Evolutionary conservation across 2,329 filamentous ascomycete genomes (phyloP), one percentile per base, ranked within the genome.

Genomic region (Clonostachys sp.): DNA sequence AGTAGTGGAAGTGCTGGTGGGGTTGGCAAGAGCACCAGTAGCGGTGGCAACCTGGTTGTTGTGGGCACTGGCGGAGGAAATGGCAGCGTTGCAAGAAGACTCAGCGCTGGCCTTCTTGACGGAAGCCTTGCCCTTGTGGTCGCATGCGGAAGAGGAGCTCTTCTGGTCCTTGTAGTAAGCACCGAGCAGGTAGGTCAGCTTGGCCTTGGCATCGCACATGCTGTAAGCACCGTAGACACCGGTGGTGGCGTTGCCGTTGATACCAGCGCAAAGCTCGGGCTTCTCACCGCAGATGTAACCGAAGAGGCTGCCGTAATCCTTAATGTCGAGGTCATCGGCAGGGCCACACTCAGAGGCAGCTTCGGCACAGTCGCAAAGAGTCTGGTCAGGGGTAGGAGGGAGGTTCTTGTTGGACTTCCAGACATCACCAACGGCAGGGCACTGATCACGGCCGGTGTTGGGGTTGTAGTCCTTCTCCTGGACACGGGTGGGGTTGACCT

Each of bases 281-380:
- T 74, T 63, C 41, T 68, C 60, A 48, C 82, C 85, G 69, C 89
- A 94, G 66, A 92, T 80, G 65, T 72, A 83, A 63, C 74, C 75
- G 68, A 97, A 97, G 56, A 94, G 78, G 14, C 77, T 70, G 44
- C 78, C 80, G 59, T 82, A 86, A 48, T 81, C 70, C 46, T 83
- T 74, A 44, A 72, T 64, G 53, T 77, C 71, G 20, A 90, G 70
- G 57, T 68, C 67, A 42, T 75, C 67, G 42, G 78, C 73, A 51
- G 90, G 81, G 30, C 79, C 77, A 71, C 94, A 99, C 50, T 73
- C 71, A 48, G 95, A 73, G 41, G 82, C 83, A 53, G 80, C 73
- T 65, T 81, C 78, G 89, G 96, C 96, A 81, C 94, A 99, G 49
- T 76, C 67, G 78, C 94, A 99, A 42, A 95, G 83, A 41, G 81